Evolutionary conservation across 2,329 filamentous ascomycete genomes (phyloP), one percentile per base, ranked within the genome.

Genomic region (Exophiala spinifera): DNA sequence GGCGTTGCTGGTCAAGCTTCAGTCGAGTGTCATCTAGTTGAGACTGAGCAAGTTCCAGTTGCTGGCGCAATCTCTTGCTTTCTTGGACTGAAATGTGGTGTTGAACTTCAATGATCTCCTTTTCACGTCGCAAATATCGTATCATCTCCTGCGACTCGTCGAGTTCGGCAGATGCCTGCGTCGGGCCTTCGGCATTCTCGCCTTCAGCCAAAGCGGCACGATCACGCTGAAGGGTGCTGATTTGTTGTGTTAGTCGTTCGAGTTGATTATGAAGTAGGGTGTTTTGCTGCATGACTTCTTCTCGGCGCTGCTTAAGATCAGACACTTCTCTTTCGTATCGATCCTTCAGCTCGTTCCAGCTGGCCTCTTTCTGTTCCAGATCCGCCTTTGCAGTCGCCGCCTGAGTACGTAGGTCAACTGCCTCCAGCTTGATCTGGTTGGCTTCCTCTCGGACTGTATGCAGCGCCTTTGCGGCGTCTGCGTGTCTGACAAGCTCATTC

Each of bases 91-190:
- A 91, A 42, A 97, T 79, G 63, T 96, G 91, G 65, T 91, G 88
- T 66, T 97, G 92, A n/a, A 96, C 89, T 64, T 99, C 92, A 7
- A 96, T 81, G 61, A 99, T 97, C 69, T 97, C 94, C 76, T 97
- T 99, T 73, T 99, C 95, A 39, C 90, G 87, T 43, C 92, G 87
- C 57, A 99, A 77, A 70, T 94, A 99, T 58, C 83, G 87, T 72
- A 95, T 95, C 53, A 99, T 83, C 66, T 97, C 92, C 58, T 94
- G 88, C 8, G 96, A 81, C 49, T 88, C 89, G 61, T 90, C 88
- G 8, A 85, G 75, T 33, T 83, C 77, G 47, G 83, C 79, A 3
- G 81, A 74, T 5, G 78, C 72, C 14, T 79, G 72, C 1, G 78
- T 70, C 11, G 76, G 75, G 54, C 79, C 74, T 14, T 70, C 66